Conservation (phyloP, 257 asterid genomes). For the Nicotiana sylvestris region DNA sequence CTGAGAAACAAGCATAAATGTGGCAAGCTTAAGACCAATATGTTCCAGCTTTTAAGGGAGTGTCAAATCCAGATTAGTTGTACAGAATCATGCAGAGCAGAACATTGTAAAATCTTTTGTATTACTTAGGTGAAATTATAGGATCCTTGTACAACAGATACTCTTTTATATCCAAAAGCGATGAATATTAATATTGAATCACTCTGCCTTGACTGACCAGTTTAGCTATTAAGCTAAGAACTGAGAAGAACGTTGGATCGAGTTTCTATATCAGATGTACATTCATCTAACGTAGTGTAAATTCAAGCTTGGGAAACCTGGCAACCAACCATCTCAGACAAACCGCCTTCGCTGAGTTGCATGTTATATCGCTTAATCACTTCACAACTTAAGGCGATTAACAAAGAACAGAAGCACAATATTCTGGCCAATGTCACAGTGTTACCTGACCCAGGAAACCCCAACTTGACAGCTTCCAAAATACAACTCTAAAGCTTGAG, state of each 20-base stretch:
- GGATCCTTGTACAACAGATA: background rate
- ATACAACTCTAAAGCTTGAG: conserved; percentile 1
- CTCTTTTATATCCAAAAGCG: background rate
- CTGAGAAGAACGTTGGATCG: background rate
- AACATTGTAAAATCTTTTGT: background rate
- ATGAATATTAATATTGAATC: background rate
- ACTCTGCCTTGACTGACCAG: background rate
- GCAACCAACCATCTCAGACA: background rate
- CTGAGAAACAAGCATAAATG: background rate
- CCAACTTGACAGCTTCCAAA: background rate
- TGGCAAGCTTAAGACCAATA: background rate
- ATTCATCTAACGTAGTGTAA: background rate
- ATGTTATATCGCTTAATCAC: background rate
- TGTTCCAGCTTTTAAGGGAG: background rate
- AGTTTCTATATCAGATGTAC: background rate
- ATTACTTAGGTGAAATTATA: background rate
- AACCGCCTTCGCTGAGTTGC: background rate
- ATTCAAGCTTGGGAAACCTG: background rate
- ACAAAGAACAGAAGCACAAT: background rate
- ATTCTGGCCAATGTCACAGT: background rate
- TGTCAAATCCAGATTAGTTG: background rate
- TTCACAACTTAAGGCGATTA: background rate
- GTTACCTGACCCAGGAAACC: background rate
- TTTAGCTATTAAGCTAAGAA: background rate
- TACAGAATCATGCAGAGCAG: background rate